Conservation (phyloP, 306 rosid genomes). For the Hippophae tibetana region DNA sequence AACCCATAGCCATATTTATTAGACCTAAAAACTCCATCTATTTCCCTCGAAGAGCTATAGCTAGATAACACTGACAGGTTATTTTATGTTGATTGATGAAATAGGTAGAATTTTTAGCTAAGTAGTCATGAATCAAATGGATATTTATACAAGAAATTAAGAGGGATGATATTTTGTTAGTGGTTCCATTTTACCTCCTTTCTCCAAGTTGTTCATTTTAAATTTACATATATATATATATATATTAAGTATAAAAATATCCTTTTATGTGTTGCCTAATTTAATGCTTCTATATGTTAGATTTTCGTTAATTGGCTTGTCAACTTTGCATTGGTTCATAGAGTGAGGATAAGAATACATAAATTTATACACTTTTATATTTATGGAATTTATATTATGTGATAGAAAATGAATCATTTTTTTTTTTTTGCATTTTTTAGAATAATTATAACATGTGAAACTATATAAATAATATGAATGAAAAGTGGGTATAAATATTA, state of each 20-base stretch:
- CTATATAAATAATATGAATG: too few species aligned
- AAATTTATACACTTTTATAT: too few species aligned
- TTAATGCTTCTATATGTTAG: too few species aligned
- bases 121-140: background rate
- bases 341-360: too few species aligned
- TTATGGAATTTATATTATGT: too few species aligned
- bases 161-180: slow-evolving; percentile 16
- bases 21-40: slow-evolving; percentile 17
- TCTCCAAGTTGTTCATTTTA: too few species aligned
- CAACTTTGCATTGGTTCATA: background rate
- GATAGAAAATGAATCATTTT: background rate
- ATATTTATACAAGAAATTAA: slow-evolving; percentile 33
- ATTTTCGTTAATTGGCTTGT: background rate
- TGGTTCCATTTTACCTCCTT: slow-evolving; percentile 16
- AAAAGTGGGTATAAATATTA: too few species aligned
- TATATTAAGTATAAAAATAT: background rate
- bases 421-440: background rate
- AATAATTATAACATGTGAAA: too few species aligned
- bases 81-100: background rate
- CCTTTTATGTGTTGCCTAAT: background rate
- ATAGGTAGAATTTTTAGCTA: background rate
- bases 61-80: background rate
- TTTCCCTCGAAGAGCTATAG: background rate
- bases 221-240: background rate
- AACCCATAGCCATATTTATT: too few species aligned